phyloP scores from a whole-genome alignment of 805 yeast genomes.

The Barnettozyma siamensis region DNA sequence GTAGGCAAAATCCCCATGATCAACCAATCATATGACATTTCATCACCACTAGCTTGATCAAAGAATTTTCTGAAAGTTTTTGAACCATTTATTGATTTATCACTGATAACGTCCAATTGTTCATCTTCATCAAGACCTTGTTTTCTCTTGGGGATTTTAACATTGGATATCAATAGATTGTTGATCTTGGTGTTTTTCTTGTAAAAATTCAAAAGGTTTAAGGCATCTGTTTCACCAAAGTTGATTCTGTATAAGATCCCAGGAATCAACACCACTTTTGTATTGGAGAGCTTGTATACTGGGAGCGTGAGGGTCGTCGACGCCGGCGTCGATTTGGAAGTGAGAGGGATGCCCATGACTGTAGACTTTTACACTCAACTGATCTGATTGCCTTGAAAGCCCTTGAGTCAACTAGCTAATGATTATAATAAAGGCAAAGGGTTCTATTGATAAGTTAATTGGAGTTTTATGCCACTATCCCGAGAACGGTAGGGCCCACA shows the following conservation, averaged over 20 bases:
- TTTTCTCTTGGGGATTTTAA: slow-evolving; percentile 1
- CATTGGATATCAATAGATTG: slow-evolving; percentile 19
- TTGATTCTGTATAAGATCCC: slow-evolving; percentile 59
- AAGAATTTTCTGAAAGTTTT: slow-evolving; percentile 17
- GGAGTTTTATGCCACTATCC: background rate
- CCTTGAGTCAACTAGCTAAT: too few relatives aligned
- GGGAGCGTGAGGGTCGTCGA: slow-evolving; percentile 14
- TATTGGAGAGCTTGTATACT: slow-evolving; percentile 15
- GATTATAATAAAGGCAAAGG: too few relatives aligned
- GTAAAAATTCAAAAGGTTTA: slow-evolving; percentile 40
- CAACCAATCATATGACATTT: slow-evolving; percentile 22
- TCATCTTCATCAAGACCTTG: background rate
- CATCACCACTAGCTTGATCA: slow-evolving; percentile 18
- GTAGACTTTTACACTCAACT: too few relatives aligned
- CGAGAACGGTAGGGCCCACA: background rate
- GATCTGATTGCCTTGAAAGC: too few relatives aligned
- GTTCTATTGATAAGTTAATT: too few relatives aligned
- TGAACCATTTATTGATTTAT: slow-evolving; percentile 15
- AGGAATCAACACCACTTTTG: slow-evolving; percentile 45
- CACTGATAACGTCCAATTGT: slow-evolving; percentile 4
- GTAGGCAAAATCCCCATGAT: slow-evolving; percentile 21
- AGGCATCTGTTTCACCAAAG: slow-evolving; percentile 41
- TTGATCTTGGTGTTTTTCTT: slow-evolving; percentile 18
- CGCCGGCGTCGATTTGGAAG: background rate
- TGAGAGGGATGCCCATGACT: slow-evolving; percentile 1